Evolutionary conservation across 2,329 filamentous ascomycete genomes (phyloP), one percentile per base, ranked within the genome.

Genomic region (Bretziella fagacearum): DNA sequence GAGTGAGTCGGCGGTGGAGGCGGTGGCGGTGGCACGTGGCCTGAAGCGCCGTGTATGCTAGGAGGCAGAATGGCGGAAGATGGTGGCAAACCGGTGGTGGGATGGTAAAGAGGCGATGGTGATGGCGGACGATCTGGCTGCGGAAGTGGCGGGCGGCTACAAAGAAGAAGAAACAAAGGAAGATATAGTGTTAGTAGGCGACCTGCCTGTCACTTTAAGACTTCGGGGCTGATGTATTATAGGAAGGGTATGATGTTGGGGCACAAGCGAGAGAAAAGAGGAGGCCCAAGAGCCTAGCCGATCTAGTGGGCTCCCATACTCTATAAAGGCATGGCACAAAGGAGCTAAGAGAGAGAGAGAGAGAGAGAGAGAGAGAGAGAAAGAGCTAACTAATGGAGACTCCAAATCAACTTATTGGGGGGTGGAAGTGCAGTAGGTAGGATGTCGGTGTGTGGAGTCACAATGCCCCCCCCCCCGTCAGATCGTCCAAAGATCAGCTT

Each of bases 401-500:
- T n/a, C n/a, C n/a, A n/a, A n/a, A n/a, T n/a, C n/a, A n/a, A n/a
- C n/a, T n/a, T n/a, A n/a, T n/a, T n/a, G n/a, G n/a, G n/a, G n/a
- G n/a, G n/a, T n/a, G n/a, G n/a, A n/a, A n/a, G n/a, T n/a, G n/a
- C n/a, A n/a, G n/a, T n/a, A n/a, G 15, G 7, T 8, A 15, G 33
- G 13, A 15, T 3, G 15, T 36, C 8, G 18, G 11, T 11, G 3
- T 36, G 15, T 36, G 33, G 10, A 36, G 18, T 36, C 33, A 36
- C 15, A 39, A 39, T 23, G 27, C 10, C 10, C 18, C 17, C 18
- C 35, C 18, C 35, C 15, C 35, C 17, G 20, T 22, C 35, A 39
- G 35, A 39, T 39, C 35, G 35, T 13, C 18, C 18, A 20, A 39
- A 39, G 15, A 39, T 39, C 35, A 39, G 35, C 35, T 39, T 22